Conservation (phyloP, 805 yeast genomes). For the Ogataea methanolica region DNA sequence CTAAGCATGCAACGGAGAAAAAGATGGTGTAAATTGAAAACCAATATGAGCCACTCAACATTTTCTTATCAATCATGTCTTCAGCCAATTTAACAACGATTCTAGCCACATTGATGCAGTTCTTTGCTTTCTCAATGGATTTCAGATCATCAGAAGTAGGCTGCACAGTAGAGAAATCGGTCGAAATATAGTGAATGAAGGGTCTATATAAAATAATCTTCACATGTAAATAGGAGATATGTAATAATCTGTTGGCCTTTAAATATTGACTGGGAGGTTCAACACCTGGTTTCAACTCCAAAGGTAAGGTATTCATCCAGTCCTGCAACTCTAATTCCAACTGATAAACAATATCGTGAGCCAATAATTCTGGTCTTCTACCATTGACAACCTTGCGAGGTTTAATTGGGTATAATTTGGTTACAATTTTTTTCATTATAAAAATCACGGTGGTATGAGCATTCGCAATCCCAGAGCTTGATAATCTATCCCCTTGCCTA, state of each 20-base stretch:
- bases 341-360: slow-evolving; percentile 44
- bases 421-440: slow-evolving; percentile 66
- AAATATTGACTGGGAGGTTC: slow-evolving; percentile 63
- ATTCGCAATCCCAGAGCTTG: slow-evolving; percentile 78
- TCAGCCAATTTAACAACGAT: slow-evolving; percentile 77
- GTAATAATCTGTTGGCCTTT: slow-evolving; percentile 71
- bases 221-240: slow-evolving; percentile 68
- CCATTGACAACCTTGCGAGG: slow-evolving; percentile 27
- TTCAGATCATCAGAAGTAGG: slow-evolving; percentile 42
- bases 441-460: slow-evolving; percentile 74
- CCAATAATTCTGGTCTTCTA: slow-evolving; percentile 29
- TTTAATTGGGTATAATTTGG: slow-evolving; percentile 70
- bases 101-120: slow-evolving; percentile 80
- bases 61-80: slow-evolving; percentile 67
- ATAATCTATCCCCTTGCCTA: slow-evolving; percentile 45
- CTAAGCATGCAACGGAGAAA: slow-evolving; percentile 82
- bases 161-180: slow-evolving; percentile 34
- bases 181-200: slow-evolving; percentile 76
- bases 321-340: slow-evolving; percentile 64
- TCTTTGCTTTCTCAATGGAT: slow-evolving; percentile 69
- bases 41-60: slow-evolving; percentile 86
- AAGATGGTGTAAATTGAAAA: slow-evolving; percentile 85
- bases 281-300: slow-evolving; percentile 64
- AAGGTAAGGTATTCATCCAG: slow-evolving; percentile 72
- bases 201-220: slow-evolving; percentile 82